Evolutionary conservation across 176 grass and related monocot species (phyloP), one percentile per base, ranked within the genome.

Genomic region (Aechmea fasciata): DNA sequence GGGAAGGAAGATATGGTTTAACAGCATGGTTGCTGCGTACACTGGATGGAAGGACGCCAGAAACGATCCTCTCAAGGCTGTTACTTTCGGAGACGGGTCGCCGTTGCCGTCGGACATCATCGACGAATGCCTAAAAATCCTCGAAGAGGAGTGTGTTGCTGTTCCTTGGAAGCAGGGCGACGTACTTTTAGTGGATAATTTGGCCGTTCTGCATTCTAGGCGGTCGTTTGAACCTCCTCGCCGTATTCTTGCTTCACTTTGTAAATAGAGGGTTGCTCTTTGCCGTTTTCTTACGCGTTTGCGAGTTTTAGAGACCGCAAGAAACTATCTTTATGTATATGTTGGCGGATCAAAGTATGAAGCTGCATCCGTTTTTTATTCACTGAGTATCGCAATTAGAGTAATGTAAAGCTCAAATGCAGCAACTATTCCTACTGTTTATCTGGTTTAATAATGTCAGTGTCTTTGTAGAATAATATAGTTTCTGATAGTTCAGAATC

Each of bases 1-100:
- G 29, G 75, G 69, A 10, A 83, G 82, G 52, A 94, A 88, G 70
- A 86, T 93, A 69, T 99, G 95, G 95, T 99, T 99, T 63, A 99
- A 94, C 72, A 94, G 95, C 84, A 93, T 93, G 90, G 90, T 99
- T 0, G 94, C 89, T 51, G 94, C 94, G 22, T 93, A 93, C 75
- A 99, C 94, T 0, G 90, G 94, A 11, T 99, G 95, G 95, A 90
- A 85, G 57, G 95, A 99, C 9, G 75, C 80, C 25, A 80, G 87
- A 26, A 99, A 99, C 19, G 90, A 99, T 66, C 90, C 95, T 23
- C 83, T 83, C 13, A 93, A 80, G 81, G 95, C 95, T 0, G 95
- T 93, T 50, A 90, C 80, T 48, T 90, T 90, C 3, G 94, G 87
- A 14, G 89, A 99, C 3, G 87, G 90, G 26, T 83, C 87, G 0